Evolutionary conservation across 345 rosid genomes (phyloP), one percentile per base, ranked within the genome.

Genomic region (Orychophragmus violaceus): DNA sequence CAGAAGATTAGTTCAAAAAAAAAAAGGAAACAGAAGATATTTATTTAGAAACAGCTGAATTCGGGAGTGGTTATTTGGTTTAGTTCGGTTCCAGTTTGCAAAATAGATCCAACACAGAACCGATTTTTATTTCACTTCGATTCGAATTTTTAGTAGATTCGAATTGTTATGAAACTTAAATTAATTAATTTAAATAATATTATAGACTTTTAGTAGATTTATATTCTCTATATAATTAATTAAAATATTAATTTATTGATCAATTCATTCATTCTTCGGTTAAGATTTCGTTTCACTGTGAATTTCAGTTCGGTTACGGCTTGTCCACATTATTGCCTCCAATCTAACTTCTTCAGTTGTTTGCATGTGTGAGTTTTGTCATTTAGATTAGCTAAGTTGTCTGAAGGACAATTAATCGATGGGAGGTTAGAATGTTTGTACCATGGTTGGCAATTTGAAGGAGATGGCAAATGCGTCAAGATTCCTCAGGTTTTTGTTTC

Each of bases 401-500:
- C 96, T 55, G 96, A 89, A 78, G 95, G 98, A 37, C 96, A 86
- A 62, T 32, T 93, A 77, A 65, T 82, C 4, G 96, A 87, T 64
- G 97, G 97, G 44, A 86, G 88, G 60, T 82, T 93, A 23, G 98
- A 93, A 81, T 89, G 97, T 74, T 62, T 89, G 32, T 93, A 93
- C 70, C 98, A 93, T 64, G 97, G 98, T 11, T 93, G 98, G 97
- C 98, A 89, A 70, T 93, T 86, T 70, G 91, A 85, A 61, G 91
- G 95, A 35, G 83, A 86, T n/a, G 97, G 94, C 12, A 76, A 86
- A 82, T 89, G 98, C 59, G 84, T 87, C 22, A 83, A 85, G 81
- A 93, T 93, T 59, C 98, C 98, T 76, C 95, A 87, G 96, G 96
- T 91, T 29, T 45, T 2, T 12, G 1, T 1, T 71, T 24, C 17